Conservation (phyloP, 768 basidiomycete genomes). For the Cantharellus anzutake region DNA sequence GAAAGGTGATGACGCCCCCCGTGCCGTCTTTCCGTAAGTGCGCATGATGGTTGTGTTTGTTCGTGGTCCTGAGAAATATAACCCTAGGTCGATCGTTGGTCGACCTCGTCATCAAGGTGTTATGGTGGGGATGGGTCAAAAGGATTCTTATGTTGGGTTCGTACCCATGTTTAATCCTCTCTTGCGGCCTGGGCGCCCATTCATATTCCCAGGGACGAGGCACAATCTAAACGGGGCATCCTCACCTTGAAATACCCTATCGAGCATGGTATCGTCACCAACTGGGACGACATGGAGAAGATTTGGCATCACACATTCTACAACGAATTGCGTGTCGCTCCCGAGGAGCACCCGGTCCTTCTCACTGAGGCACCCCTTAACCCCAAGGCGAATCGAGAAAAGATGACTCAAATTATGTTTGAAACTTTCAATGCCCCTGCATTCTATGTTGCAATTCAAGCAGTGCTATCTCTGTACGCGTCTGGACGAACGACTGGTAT, state of each 20-base stretch:
- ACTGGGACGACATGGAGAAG: conserved; percentile 86
- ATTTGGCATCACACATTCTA: conserved; percentile 98
- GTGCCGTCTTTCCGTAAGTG: conserved; percentile 89
- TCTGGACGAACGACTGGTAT: conserved; percentile 91
- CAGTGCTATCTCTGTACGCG: conserved; percentile 65
- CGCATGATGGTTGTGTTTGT: background rate
- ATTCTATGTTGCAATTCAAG: conserved; percentile 59
- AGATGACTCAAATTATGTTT: conserved; percentile 68
- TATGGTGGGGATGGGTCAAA: conserved; percentile 95
- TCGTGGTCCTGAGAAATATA: background rate
- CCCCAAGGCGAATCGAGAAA: conserved; percentile 55
- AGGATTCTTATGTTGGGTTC: conserved; percentile 91
- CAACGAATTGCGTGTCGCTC: conserved; percentile 61
- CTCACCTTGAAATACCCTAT: conserved; percentile 85
- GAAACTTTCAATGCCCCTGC: conserved; percentile 61
- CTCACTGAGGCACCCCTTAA: conserved; percentile 57
- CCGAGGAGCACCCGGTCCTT: conserved; percentile 56
- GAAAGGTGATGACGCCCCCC: conserved; percentile 68
- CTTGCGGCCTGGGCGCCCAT: background rate
- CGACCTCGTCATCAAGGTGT: conserved; percentile 88
- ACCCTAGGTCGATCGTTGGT: conserved; percentile 67
- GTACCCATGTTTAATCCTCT: conserved; percentile 12
- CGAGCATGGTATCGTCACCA: conserved; percentile 87
- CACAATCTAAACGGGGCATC: conserved; percentile 89
- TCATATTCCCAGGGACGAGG: conserved; percentile 46